Base-by-base conservation (phyloP, 1,139 yeast species). In the Kurtzmaniella quercitrusa region DNA sequence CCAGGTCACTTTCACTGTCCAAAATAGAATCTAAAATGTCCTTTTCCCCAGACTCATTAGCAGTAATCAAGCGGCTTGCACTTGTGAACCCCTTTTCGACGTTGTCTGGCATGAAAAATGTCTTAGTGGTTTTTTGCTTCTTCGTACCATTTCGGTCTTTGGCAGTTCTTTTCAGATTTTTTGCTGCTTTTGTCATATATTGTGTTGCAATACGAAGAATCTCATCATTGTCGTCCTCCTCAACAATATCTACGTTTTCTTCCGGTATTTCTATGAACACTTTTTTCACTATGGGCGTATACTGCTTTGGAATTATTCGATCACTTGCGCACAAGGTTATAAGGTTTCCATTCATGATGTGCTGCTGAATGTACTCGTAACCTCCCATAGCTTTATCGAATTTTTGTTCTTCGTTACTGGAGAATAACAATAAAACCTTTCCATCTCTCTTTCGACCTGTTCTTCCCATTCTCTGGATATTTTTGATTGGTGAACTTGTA, bases 361-460 rank as follows among this genome's bases (percentile, higher is more conserved):
- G 80, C 38, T 73, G 73, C 58, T 94, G 98, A 42, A 94, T 82
- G 58, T 77, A 78, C 46, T 80, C 81, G 61, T 94, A 93, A 24
- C 90, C 94, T 29, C 77, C 85, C 85, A 89, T 81, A 0, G 98
- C 93, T 51, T 82, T 81, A 44, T 86, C 89, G 57, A 88, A 87
- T 56, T 91, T 93, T 7, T 66, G 57, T 47, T 85, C 81, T 60
- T 94, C 99, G 51, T 82, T 82, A 14, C 85, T 79, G 6, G 96
- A 80, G 55, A 91, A 81, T 14, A 94, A 65, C 45, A 91, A 66
- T n/a, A 88, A 67, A 2, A 93, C 88, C 47, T 76, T 77, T 40
- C 99, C 99, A 51, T 86, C 89, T 51, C 97, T 71, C 57, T 89
- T 88, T 65, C 99, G 83, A 14, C 98, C 99, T 0, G 99, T 94